Base-by-base conservation (phyloP, 2,329 filamentous ascomycete genomes). In the Diaporthe sp. region DNA sequence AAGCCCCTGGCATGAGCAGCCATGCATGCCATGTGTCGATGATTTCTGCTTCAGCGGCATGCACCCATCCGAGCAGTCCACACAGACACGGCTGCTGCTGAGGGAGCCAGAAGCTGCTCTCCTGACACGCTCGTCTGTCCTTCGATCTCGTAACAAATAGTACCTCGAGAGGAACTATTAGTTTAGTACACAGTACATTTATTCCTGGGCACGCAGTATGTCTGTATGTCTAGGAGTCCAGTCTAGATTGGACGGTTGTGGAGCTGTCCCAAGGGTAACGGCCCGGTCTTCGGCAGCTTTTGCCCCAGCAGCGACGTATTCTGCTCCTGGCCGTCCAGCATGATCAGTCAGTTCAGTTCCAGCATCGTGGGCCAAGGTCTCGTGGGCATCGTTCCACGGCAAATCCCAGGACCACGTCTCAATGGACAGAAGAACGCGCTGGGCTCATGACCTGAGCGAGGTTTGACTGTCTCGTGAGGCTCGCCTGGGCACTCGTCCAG, bases 261-360 rank as follows among this genome's bases (percentile, higher is more conserved):
- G 68, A 51, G 62, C 57, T 39, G 25, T 31, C 34, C 61, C 74
- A 70, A n/a, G 72, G 67, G 25, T 44, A 42, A 67, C 49, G 51
- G 75, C 25, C 75, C 75, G 67, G 44, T 68, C 39, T 51, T 76
- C 75, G 75, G 75, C 75, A 68, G 42, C 67, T 62, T 62, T 76
- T 75, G 49, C 55, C 57, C 75, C 75, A 75, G 60, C 22, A 12
- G 25, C 44, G 62, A 51, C 31, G 39, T 49, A 28, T 25, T 31
- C 53, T 34, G 25, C 31, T 44, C 46, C 34, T 17, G 60, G 58
- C 55, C 31, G 19, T n/a, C 46, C 44, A 67, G 28, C 44, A 67
- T 67, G 62, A 34, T 49, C 44, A 49, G 44, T 67, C 62, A 67
- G 44, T 51, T 31, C 62, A 67, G 62, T 22, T 31, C 62, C 44